Base-by-base conservation (phyloP, 352 stramenopile genomes). In the Elongisporangium undulatum region DNA sequence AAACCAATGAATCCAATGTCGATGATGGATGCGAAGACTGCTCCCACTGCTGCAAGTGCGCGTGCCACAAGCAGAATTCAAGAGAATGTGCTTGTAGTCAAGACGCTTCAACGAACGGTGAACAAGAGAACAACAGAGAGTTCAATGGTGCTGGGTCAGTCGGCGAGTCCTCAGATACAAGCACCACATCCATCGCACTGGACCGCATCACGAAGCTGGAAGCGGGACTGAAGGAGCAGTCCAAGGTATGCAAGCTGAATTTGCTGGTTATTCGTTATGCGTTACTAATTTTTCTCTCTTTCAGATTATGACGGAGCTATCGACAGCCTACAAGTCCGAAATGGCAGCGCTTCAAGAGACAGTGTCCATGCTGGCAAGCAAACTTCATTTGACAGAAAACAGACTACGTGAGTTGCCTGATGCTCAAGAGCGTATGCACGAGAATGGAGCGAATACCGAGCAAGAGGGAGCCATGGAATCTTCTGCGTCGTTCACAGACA, bases 331-430 rank as follows among this genome's bases (percentile, higher is more conserved):
- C 29, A 41, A 41, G 29, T 41, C 29, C 29, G 73, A 85, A 58
- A 65, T 80, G 48, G 53, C 64, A 16, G 65, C 63, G 7, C 29
- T 87, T 45, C 69, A 84, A 51, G 73, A 83, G 66, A 78, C 71
- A 8, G 71, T 87, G 16, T 66, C 72, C 20, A 69, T 58, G 12
- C 65, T 87, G 48, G 77, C 70, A 20, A 59, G 58, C 12, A 71
- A 85, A 50, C 62, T 87, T 13, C 55, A 72, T 52, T 69, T 69
- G 49, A 54, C 77, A 10, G 75, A 87, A 52, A 72, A 69, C 34
- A 58, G 82, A 20, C 55, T 87, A 15, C 68, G 72, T 59, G 68
- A 79, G 23, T 60, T 85, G 21, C 73, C 81, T 51, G 50, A 77
- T 26, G 63, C 65, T 23, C 75, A 75, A 48, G 38, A 64, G 2